Percentiles rank a stretch among this genome's conserved stretches.
phyloP scores from a whole-genome alignment of 2,329 filamentous ascomycete genomes.

The Phyllosticta ampelicida region DNA sequence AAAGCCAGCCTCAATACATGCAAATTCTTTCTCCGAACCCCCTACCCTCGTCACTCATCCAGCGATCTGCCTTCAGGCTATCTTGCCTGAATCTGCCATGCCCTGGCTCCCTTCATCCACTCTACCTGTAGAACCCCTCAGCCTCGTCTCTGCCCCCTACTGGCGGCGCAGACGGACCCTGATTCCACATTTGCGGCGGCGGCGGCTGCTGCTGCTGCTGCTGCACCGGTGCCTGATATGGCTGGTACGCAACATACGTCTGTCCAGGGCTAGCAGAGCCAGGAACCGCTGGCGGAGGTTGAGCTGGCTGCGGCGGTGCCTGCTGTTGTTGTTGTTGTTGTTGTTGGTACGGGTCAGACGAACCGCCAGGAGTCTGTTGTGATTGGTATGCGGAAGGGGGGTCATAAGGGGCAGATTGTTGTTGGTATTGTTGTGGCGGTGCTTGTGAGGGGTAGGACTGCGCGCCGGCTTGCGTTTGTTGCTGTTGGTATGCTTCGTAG shows the following conservation, averaged over 20 bases:
- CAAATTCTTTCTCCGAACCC: no score
- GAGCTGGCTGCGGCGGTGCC: constrained; percentile 16
- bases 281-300: constrained; percentile 12
- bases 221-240: constrained; percentile 18
- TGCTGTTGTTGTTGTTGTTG: constrained; percentile 21
- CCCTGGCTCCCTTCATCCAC: background rate
- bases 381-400: constrained; percentile 12
- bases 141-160: constrained; percentile 21
- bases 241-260: constrained; percentile 16
- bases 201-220: background rate
- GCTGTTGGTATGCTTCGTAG: constrained; percentile 14
- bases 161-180: constrained; percentile 18
- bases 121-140: constrained; percentile 18
- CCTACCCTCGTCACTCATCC: no score
- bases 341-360: constrained; percentile 14
- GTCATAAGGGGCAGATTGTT: constrained; percentile 12
- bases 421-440: constrained; percentile 16
- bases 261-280: constrained; percentile 5
- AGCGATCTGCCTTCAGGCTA: background rate
- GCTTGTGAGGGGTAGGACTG: constrained; percentile 19
- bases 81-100: background rate
- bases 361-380: constrained; percentile 10
- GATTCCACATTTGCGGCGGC: constrained; percentile 7
- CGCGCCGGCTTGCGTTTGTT: constrained; percentile 16
- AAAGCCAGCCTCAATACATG: no score